Base-by-base conservation (phyloP, 2,329 filamentous ascomycete genomes). In the Pseudogymnoascus sp. region DNA sequence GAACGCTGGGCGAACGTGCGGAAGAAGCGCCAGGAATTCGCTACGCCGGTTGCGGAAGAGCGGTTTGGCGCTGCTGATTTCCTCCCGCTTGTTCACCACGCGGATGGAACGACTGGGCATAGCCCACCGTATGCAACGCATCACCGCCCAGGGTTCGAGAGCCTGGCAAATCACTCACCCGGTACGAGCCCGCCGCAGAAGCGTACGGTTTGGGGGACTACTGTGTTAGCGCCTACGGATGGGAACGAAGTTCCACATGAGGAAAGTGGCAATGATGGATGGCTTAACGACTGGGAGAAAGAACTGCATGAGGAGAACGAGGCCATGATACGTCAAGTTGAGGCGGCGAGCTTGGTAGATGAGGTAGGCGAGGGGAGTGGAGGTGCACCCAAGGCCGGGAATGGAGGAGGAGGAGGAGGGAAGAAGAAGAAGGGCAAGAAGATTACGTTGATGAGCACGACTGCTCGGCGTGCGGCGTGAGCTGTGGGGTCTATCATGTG, bases 141-240 rank as follows among this genome's bases (percentile, higher is more conserved):
- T 0, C 78, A 81, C 58, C 78, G 83, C 18, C 78, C 80, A 10
- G 85, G 83, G 0, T 91, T 90, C 68, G 82, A 82, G 35, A 83
- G 84, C 2, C 76, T 96, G 21, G 88, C 89, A 0, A 87, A 87
- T 1, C 42, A 52, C 15, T 59, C 55, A 1, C 86, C 92, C 67
- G 92, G 90, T 3, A 92, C 89, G 1, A 95, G 89, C 65, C 92
- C 92, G 0, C 87, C 85, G 5, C 84, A 85, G 0, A 79, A 83
- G 40, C 86, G 86, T 65, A 97, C 93, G 0, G 90, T 97, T 0
- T 97, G 93, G 93, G 93, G 93, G n/a, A 97, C 93, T 0, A 80
- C 83, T 3, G 85, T 82, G 0, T 77, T 96, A 2, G 71, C 78
- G 2, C 77, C 85, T 0, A 76, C 76, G 0, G 86, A 59, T 37